Evolutionary conservation across 805 yeast genomes (phyloP).

Genomic region (Zygosaccharomyces pseudorouxii): DNA sequence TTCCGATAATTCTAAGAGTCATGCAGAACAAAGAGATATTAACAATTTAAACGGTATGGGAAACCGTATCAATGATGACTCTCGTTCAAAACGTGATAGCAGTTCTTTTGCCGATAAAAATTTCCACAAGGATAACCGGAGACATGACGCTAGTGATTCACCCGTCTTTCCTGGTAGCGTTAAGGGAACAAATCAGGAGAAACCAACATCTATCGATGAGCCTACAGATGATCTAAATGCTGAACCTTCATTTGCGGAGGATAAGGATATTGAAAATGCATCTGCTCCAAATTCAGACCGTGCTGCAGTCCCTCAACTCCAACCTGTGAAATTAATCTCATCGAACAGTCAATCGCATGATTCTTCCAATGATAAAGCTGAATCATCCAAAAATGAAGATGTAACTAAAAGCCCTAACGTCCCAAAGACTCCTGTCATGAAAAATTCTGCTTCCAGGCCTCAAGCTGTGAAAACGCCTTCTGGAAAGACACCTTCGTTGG

Average conservation of each 20-base stretch:
- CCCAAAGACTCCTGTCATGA: conserved; percentile 1
- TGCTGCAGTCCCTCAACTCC: neutral
- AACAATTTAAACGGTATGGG: neutral
- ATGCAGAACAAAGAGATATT: neutral
- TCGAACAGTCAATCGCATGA: neutral
- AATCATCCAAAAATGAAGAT: neutral
- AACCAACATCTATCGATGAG: neutral
- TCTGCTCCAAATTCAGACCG: conserved; percentile 8
- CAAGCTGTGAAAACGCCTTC: neutral
- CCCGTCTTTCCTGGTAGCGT: neutral
- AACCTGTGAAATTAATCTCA: neutral
- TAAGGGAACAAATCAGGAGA: neutral
- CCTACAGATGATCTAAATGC: conserved; percentile 1
- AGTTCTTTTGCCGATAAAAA: neutral
- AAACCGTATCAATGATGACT: neutral
- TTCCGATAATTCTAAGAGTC: neutral
- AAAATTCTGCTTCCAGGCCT: neutral
- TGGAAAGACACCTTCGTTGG: neutral
- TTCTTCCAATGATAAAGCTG: neutral
- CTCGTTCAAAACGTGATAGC: neutral
- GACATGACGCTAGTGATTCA: neutral
- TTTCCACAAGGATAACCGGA: neutral
- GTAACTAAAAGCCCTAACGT: neutral
- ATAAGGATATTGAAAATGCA: conserved; percentile 3
- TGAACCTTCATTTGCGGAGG: conserved; percentile 4